A percentile compares a stretch with the other conserved stretches of the same genome.
Evolutionary conservation across 768 basidiomycete species (phyloP).

Genomic region (Tubosaeta brunneosetosa): DNA sequence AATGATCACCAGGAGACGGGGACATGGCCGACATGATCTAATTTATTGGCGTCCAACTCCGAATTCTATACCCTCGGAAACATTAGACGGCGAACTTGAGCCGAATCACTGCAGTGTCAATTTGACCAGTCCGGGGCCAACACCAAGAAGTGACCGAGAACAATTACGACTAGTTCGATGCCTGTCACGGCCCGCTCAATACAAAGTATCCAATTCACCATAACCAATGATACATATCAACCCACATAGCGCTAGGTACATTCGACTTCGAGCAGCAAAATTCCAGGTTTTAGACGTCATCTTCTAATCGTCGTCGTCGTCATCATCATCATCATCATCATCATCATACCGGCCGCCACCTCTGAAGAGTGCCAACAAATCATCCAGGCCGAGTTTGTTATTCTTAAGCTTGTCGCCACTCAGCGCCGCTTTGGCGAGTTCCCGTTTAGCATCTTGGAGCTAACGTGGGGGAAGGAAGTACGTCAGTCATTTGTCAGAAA

Average conservation of each 20-base stretch:
- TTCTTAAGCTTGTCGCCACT: slow-evolving; percentile 87
- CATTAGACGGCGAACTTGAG: neutral
- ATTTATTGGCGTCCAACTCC: too few relatives aligned
- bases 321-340: slow-evolving; percentile 42
- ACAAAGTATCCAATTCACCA: too few relatives aligned
- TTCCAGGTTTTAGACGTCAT: neutral
- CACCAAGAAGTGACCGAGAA: too few relatives aligned
- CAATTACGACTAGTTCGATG: too few relatives aligned
- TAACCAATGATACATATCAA: too few relatives aligned
- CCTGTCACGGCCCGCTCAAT: too few relatives aligned
- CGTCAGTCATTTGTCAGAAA: slow-evolving; percentile 3
- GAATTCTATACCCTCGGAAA: too few relatives aligned
- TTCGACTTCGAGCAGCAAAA: neutral
- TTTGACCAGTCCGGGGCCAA: neutral
- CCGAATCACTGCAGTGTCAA: neutral
- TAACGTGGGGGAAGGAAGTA: slow-evolving; percentile 20
- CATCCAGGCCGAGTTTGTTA: slow-evolving; percentile 78
- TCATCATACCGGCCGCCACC: slow-evolving; percentile 56
- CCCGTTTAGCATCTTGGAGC: slow-evolving; percentile 92
- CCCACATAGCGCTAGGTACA: too few relatives aligned
- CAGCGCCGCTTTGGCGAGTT: slow-evolving; percentile 75
- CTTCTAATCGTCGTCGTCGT: slow-evolving; percentile 3
- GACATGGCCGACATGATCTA: too few relatives aligned
- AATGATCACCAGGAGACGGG: neutral
- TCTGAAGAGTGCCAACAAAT: slow-evolving; percentile 77